A percentile compares a stretch with the other conserved stretches of the same genome.
phyloP scores from a whole-genome alignment of 1,139 yeast genomes.

The Waltiozyma sp. region DNA sequence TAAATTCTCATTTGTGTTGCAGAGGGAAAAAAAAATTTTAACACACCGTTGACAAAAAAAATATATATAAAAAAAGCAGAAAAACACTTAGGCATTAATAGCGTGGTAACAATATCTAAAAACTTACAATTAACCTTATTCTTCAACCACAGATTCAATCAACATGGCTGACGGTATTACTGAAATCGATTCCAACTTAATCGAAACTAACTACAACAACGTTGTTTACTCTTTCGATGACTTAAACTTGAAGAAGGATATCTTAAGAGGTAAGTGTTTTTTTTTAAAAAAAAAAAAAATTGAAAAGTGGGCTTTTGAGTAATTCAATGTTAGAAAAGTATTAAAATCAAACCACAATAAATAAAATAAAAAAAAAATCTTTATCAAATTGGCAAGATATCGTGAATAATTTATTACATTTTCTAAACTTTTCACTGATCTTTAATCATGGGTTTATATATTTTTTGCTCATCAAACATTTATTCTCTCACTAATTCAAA shows the following conservation, averaged over 20 bases:
- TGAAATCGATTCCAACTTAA: slow-evolving; percentile 74
- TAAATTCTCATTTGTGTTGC: too few species aligned
- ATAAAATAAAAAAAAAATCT: too few species aligned
- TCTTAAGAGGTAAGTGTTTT: slow-evolving; percentile 51
- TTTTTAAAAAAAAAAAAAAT: too few species aligned
- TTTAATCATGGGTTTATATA: too few species aligned
- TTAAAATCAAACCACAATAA: too few species aligned
- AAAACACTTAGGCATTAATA: not conserved
- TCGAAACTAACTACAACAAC: slow-evolving; percentile 96
- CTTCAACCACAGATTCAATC: not conserved
- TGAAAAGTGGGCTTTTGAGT: too few species aligned
- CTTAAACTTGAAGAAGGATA: slow-evolving; percentile 66
- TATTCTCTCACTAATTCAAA: not conserved
- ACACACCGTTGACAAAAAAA: not conserved
- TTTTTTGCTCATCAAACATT: too few species aligned
- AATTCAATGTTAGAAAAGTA: too few species aligned
- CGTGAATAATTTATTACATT: too few species aligned
- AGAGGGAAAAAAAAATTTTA: too few species aligned
- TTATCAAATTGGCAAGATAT: too few species aligned
- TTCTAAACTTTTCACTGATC: too few species aligned
- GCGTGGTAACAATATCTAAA: not conserved
- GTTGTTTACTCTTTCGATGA: slow-evolving; percentile 86
- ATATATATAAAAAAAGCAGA: not conserved
- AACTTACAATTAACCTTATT: not conserved
- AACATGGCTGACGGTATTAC: slow-evolving; percentile 45